Evolutionary conservation across 2,329 filamentous ascomycete genomes (phyloP), one percentile per base, ranked within the genome.

Genomic region (Orbilia brochopaga): DNA sequence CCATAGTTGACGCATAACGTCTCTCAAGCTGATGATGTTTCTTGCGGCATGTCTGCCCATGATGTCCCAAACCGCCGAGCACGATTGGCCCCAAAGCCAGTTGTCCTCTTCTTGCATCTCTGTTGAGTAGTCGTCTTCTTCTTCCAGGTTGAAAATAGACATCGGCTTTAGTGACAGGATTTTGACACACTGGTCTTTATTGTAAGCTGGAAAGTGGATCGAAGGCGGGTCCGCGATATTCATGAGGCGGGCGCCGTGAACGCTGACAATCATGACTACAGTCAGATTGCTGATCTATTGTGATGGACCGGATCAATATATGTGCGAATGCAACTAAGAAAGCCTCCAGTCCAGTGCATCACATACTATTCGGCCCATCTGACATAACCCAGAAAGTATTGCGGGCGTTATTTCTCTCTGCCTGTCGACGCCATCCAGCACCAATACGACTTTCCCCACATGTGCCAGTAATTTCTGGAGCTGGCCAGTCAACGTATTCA

Each of bases 341-440:
- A 2, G n/a, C 15, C 37, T 5, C 15, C 2, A 15, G 37, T 42
- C 15, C 5, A 42, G 21, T 17, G 24, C 8, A 19, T 30, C 53
- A 81, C 87, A 76, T 81, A 94, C 90, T 72, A 88, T 84, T 79
- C 97, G 92, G 13, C 90, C 89, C 19, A 99, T 79, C 72, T 92
- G 85, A 21, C 90, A 90, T 73, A 99, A 81, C 11, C 90, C 92
- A 32, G 92, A 88, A 2, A 96, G 81, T 13, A 97, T 80, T 0
- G 91, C 96, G 1, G 87, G 84, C 4, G 90, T 86, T 4, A 89
- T 87, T 77, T 97, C 93, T 76, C 89, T 84, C 79, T 96, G 90
- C 73, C 84, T 85, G 79, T 97, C 93, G 65, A 97, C 88, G 10
- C 87, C 90, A 81, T 97, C 94, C 74, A 97, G 84, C 10, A 97